Conservation (phyloP, 2,329 filamentous ascomycete genomes). For the Penicillium sp. region DNA sequence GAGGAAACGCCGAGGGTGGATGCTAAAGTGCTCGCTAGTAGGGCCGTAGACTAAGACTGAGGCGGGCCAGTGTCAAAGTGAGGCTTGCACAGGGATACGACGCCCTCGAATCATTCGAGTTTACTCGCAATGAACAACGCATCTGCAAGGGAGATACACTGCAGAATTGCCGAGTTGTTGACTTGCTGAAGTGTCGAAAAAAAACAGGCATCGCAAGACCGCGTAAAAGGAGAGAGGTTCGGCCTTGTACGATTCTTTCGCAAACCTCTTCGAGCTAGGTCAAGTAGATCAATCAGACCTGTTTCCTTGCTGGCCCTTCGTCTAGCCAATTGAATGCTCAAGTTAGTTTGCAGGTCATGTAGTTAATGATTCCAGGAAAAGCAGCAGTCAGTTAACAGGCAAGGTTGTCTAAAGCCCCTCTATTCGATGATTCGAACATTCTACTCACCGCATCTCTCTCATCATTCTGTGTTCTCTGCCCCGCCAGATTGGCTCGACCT, state of each 20-base stretch:
- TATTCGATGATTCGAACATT: not conserved
- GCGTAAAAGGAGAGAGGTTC: not conserved
- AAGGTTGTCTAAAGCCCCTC: not conserved
- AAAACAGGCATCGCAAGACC: not conserved
- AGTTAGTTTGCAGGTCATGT: not conserved
- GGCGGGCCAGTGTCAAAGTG: slow-evolving; percentile 23
- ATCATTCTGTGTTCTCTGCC: slow-evolving; percentile 23
- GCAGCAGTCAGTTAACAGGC: not conserved
- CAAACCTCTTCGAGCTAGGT: not conserved
- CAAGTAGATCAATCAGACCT: not conserved
- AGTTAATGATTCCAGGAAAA: not conserved
- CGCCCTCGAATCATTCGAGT: slow-evolving; percentile 17
- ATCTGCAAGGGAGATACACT: slow-evolving; percentile 2
- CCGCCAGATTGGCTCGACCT: slow-evolving; percentile 31
- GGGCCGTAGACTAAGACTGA: slow-evolving; percentile 1
- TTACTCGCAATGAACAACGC: slow-evolving; percentile 5
- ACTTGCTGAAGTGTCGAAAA: not conserved
- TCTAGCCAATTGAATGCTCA: not conserved
- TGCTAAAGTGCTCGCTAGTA: not conserved
- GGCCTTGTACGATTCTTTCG: not conserved
- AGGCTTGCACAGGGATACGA: slow-evolving; percentile 24
- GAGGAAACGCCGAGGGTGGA: not conserved
- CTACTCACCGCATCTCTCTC: slow-evolving; percentile 29
- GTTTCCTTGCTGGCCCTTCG: not conserved
- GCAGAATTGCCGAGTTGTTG: not conserved